Percentiles rank a stretch among this genome's conserved stretches.
Evolutionary conservation across 1,139 yeast genomes (phyloP).

Genomic region (Nematodospora anomalae): DNA sequence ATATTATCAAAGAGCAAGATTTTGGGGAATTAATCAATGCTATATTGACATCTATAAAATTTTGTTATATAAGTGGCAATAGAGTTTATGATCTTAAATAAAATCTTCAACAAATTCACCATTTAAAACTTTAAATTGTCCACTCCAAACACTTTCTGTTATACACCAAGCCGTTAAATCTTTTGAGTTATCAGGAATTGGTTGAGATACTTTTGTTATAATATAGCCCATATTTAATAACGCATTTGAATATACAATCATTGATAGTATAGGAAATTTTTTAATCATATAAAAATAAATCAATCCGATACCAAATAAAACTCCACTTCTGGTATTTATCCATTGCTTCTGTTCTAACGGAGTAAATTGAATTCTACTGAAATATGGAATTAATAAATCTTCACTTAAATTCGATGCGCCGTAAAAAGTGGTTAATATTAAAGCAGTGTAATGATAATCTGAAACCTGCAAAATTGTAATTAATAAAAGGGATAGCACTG

Average conservation of each 20-base stretch:
- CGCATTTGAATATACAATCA: conserved; percentile 55
- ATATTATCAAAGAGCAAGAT: conserved; percentile 20
- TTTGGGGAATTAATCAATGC: conserved; percentile 13
- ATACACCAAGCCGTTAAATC: conserved; percentile 32
- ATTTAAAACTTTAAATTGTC: conserved; percentile 8
- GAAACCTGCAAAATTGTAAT: conserved; percentile 33
- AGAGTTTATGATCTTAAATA: conserved; percentile 14
- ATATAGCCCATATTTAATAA: conserved; percentile 56
- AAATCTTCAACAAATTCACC: conserved; percentile 12
- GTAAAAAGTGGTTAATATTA: conserved; percentile 44
- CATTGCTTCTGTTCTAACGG: conserved; percentile 49
- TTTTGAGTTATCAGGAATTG: conserved; percentile 39
- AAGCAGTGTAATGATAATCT: conserved; percentile 27
- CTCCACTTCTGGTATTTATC: conserved; percentile 57
- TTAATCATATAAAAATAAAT: conserved; percentile 45
- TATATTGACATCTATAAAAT: conserved; percentile 24
- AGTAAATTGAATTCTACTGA: conserved; percentile 48
- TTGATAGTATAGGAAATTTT: conserved; percentile 45
- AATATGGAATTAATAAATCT: conserved; percentile 54
- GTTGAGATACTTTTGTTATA: conserved; percentile 53
- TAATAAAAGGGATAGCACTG: conserved; percentile 40
- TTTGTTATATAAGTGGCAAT: conserved; percentile 28
- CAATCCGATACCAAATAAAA: conserved; percentile 59
- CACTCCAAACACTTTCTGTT: conserved; percentile 34
- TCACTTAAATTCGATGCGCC: conserved; percentile 46